Base-by-base conservation (phyloP, 2,329 filamentous ascomycete genomes). In the Blumeria hordei region DNA sequence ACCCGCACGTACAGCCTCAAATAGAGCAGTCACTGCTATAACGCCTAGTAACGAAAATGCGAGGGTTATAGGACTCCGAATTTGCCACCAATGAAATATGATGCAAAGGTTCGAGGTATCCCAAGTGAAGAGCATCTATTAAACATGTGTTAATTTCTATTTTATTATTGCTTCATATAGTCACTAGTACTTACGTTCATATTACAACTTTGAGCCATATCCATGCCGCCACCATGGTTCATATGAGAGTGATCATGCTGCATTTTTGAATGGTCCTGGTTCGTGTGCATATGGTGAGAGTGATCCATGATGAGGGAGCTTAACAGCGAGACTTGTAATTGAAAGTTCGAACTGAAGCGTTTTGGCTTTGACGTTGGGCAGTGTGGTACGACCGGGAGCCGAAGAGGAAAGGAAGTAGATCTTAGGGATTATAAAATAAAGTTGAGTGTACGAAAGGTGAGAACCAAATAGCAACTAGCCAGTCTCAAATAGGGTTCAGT, bases 101-200 rank as follows among this genome's bases (percentile, higher is more conserved):
- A 98, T 93, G 75, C 92, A 98, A 60, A 98, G 85, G 70, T 96
- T 84, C 56, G 75, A 78, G 2, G 88, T 90, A 67, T 88, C 80
- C 90, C 90, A 98, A 58, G 88, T 96, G 73, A 98, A 98, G 61
- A 96, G 80, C 90, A 95, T 96, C 88, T 94, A 62, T 5, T 53
- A 28, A 28, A 18, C 8, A 7, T 34, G 28, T 16, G 6, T 34
- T 52, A 33, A 52, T 32, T 18, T 35, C 32, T 16, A 35, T 35
- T 35, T 10, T 14, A 28, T 10, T 10, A 28, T 2, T 10, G 10
- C 9, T 16, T 18, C 6, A 28, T 10, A 16, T 1, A 21, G 33
- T 11, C 9, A 8, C 33, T 18, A 21, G 5, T 10, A 47, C 51
- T 41, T 41, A 53, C 51, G 16, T 53, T 53, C 51, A 53, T 53